Conservation (phyloP, 805 yeast species). For the Kodamaea fukazawae region DNA sequence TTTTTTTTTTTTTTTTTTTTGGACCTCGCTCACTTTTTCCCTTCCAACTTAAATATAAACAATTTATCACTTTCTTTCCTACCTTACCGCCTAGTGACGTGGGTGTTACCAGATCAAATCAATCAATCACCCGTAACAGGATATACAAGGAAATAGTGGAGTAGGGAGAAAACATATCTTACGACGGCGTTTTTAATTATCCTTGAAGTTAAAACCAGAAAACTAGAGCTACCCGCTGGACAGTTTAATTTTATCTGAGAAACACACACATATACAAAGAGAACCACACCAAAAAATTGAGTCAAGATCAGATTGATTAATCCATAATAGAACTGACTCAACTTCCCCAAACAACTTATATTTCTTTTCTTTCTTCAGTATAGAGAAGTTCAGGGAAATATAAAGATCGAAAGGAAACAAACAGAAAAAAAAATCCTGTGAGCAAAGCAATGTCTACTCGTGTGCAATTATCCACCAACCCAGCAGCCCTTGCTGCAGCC, state of each 20-base stretch:
- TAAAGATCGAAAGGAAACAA: not conserved
- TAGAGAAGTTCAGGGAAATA: not conserved
- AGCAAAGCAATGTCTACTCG: conserved; percentile 22
- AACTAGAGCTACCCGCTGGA: not conserved
- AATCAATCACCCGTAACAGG: not conserved
- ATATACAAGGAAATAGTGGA: conserved; percentile 1
- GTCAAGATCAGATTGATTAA: too few relatives aligned
- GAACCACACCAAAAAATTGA: too few relatives aligned
- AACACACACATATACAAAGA: not conserved
- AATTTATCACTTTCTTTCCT: conserved; percentile 4
- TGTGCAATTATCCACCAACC: conserved; percentile 27
- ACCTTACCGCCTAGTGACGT: conserved; percentile 1
- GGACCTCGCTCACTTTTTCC: conserved; percentile 5
- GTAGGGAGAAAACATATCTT: conserved; percentile 2
- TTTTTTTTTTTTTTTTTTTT: conserved; percentile 2
- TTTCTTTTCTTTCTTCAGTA: not conserved
- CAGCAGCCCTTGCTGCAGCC: conserved; percentile 42
- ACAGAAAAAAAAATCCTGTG: not conserved
- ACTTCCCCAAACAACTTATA: too few relatives aligned
- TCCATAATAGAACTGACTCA: too few relatives aligned
- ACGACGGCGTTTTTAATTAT: not conserved
- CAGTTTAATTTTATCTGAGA: not conserved
- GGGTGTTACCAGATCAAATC: too few relatives aligned
- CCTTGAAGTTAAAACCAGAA: not conserved
- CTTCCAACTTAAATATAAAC: conserved; percentile 4